phyloP scores from a whole-genome alignment of 148 eudicot genomes.

The Dysphania ambrosioides region DNA sequence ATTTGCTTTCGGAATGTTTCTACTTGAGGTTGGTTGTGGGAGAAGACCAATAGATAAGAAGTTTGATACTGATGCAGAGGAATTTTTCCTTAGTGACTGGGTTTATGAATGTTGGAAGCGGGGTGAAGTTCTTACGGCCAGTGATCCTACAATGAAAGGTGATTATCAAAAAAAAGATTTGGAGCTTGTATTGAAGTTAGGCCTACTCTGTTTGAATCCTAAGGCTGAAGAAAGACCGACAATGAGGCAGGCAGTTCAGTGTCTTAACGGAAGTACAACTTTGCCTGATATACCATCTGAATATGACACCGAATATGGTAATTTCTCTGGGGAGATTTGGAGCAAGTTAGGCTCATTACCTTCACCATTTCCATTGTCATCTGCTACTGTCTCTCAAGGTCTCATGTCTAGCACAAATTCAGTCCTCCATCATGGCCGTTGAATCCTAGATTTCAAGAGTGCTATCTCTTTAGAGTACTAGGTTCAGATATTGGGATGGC shows the following conservation, averaged over 20 bases:
- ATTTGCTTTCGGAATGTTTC: conserved; percentile 33
- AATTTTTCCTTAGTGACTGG: conserved; percentile 22
- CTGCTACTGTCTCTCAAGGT: not conserved
- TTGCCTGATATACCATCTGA: conserved; percentile 20
- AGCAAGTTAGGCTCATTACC: not conserved
- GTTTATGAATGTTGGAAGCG: conserved; percentile 22
- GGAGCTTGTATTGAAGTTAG: conserved; percentile 33
- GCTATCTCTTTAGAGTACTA: not conserved
- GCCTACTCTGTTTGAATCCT: conserved; percentile 32
- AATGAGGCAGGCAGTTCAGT: conserved; percentile 34
- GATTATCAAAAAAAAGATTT: conserved; percentile 23
- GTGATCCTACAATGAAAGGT: conserved; percentile 28
- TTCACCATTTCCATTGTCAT: not conserved
- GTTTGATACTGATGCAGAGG: conserved; percentile 4
- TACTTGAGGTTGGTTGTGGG: conserved; percentile 37
- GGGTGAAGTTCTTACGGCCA: conserved; percentile 22
- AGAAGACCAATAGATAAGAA: conserved; percentile 30
- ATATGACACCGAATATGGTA: conserved; percentile 4
- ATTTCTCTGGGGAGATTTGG: not conserved
- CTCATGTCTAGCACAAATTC: conserved; percentile 13
- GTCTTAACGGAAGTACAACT: conserved; percentile 6
- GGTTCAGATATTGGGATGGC: not conserved
- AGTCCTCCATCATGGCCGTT: conserved; percentile 17
- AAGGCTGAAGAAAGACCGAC: conserved; percentile 28
- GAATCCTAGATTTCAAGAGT: not conserved